Base-by-base conservation (phyloP, 305 asterid genomes). In the Solanum chacoense region DNA sequence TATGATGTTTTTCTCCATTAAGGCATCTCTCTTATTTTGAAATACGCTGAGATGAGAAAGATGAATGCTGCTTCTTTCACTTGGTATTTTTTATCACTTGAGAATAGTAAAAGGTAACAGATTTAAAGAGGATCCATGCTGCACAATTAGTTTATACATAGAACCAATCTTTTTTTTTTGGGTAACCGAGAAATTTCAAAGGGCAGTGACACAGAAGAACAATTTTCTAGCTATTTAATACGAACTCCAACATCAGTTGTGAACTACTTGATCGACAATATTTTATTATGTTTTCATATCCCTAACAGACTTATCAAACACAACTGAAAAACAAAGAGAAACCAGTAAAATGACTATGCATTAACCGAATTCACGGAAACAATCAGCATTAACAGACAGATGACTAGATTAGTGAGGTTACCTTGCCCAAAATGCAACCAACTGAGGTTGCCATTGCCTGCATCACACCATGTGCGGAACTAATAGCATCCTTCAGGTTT, bases 381-480 rank as follows among this genome's bases (percentile, higher is more conserved):
- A 81, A 67, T 42, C 38, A 18, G 38, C 86, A 81, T 16, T 81
- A 45, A 29, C 72, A 45, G 72, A 81, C 11, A 81, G 38, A 81
- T 18, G 24, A 32, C 40, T 18, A 45, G 71, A 81, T 22, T 32
- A 59, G 84, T 89, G 92, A 89, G 75, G 85, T 90, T 95, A 96
- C 99, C 96, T 87, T 92, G 40, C 96, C 96, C 83, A 94, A 92
- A 90, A 94, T 93, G 69, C 89, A 91, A 88, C 90, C 32, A 31
- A 94, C 77, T 1, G 99, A 96, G 87, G 94, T 89, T 84, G 93
- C 90, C 96, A 94, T 92, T 78, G 98, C 92, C 81, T 96, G 97
- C 98, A 96, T 94, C 45, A 94, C 93, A 89, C 95, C 97, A 73
- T 94, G 93, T 26, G 98, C 94, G 80, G 99, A 96, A 89, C 96